Evolutionary conservation across 2,329 filamentous ascomycete species (phyloP).

Genomic region (Colletotrichum horii): DNA sequence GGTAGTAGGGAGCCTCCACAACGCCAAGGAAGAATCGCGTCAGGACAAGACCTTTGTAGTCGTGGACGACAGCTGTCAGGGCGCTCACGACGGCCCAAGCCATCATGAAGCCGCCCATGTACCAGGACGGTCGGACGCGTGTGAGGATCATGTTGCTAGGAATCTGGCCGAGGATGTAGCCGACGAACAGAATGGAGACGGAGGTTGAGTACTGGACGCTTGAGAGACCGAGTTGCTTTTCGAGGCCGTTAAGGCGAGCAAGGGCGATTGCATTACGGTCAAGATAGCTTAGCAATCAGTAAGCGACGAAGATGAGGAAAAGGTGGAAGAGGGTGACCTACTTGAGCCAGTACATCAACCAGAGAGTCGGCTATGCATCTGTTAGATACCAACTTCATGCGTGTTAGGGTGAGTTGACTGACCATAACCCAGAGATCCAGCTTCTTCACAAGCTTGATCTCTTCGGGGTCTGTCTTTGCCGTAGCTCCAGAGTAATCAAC

Average conservation of each 20-base stretch:
- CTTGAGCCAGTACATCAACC: conserved; percentile 36
- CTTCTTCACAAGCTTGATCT: conserved; percentile 43
- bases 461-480: conserved; percentile 42
- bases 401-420: not conserved
- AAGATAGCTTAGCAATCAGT: conserved; percentile 4
- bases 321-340: not conserved
- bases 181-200: conserved; percentile 39
- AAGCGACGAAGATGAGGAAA: not conserved
- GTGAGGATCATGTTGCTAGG: conserved; percentile 43
- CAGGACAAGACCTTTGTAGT: conserved; percentile 44
- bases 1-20: conserved; percentile 44
- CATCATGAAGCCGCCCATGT: conserved; percentile 46
- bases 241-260: conserved; percentile 32
- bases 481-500: conserved; percentile 42
- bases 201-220: conserved; percentile 38
- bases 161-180: conserved; percentile 41
- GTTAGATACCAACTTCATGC: not conserved
- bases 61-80: conserved; percentile 43
- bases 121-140: conserved; percentile 55
- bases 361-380: conserved; percentile 34
- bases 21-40: conserved; percentile 43
- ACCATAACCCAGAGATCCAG: conserved; percentile 43
- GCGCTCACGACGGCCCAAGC: conserved; percentile 45
- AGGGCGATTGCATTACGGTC: conserved; percentile 29
- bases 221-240: conserved; percentile 25